Base-by-base conservation (phyloP, 163 green algal genomes). In the Prototheca cutis region DNA sequence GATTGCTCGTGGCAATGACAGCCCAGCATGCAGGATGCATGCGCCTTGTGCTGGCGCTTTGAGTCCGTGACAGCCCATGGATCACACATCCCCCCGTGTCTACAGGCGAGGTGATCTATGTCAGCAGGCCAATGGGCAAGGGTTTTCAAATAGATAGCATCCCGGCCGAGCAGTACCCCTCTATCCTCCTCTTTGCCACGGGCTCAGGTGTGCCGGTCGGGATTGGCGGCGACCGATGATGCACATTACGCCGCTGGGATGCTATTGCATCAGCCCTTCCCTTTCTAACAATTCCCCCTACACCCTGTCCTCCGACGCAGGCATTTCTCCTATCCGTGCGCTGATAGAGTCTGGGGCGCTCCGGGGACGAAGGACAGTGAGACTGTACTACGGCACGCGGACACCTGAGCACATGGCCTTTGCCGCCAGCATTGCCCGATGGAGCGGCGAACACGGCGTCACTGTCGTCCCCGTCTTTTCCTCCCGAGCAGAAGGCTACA, bases 121-220 rank as follows among this genome's bases (percentile, higher is more conserved):
- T 91, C 28, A 94, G 80, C 58, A 65, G 78, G 7, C 81, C 91
- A 1, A 88, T 91, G 82, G 90, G 90, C 48, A 91, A 91, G 54
- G 90, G 90, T 30, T 98, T 98, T 70, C 73, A 78, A 5, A 59
- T 96, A n/a, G 87, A 95, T 25, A 66, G 66, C 6, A 75, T 94
- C 15, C 82, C 89, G 7, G 60, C 80, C 7, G 64, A 71, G 1
- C 54, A 84, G 15, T 77, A 80, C 53, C 59, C 67, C 13, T 84
- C 75, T 4, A 71, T 96, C 28, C 72, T 94, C 34, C 66, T 97
- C 23, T 92, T 96, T 65, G 86, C 83, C 30, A 95, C 87, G 17
- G 86, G 84, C 4, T 80, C 78, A 17, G 69, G 63, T 52, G 62
- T 2, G 62, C 2, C 3, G 27, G 28, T 24, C 30, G 30, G 19